Evolutionary conservation across 495 filamentous ascomycete species (phyloP).

Genomic region (Acidiella bohemica): DNA sequence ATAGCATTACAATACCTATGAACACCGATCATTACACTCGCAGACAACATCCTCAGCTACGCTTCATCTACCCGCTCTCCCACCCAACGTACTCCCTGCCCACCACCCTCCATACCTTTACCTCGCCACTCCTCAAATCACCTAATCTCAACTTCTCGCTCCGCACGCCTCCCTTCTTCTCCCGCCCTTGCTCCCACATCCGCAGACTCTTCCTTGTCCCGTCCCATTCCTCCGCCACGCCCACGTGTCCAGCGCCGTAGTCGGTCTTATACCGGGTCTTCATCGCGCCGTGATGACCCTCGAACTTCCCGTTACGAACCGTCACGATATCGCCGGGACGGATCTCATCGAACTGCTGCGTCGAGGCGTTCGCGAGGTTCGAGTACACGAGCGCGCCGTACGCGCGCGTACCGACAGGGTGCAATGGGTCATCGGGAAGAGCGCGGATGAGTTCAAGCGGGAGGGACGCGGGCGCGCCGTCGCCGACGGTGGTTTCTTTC

Average conservation of each 20-base stretch:
- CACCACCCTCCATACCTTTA: slow-evolving; percentile 96
- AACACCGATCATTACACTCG: no score
- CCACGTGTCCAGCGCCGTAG: slow-evolving; percentile 86
- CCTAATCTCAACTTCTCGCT: slow-evolving; percentile 85
- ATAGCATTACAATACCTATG: no score
- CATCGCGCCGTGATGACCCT: slow-evolving; percentile 89
- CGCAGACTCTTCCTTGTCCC: slow-evolving; percentile 96
- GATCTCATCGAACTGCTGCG: slow-evolving; percentile 85
- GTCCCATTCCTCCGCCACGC: slow-evolving; percentile 95
- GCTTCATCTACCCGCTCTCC: no score
- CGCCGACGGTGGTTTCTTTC: slow-evolving; percentile 67
- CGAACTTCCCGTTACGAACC: slow-evolving; percentile 87
- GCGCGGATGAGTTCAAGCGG: slow-evolving; percentile 65
- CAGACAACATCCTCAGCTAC: no score
- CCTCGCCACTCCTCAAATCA: slow-evolving; percentile 83
- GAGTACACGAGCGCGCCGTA: slow-evolving; percentile 88
- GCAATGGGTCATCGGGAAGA: slow-evolving; percentile 57
- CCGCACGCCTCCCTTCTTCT: slow-evolving; percentile 79
- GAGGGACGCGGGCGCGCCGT: slow-evolving; percentile 64
- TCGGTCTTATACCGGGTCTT: slow-evolving; percentile 85
- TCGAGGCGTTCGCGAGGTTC: slow-evolving; percentile 85
- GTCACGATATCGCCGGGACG: slow-evolving; percentile 85
- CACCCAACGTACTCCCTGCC: slow-evolving; percentile 84
- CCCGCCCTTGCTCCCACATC: slow-evolving; percentile 88
- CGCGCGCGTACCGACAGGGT: slow-evolving; percentile 69